A percentile compares a stretch with the other conserved stretches of the same genome.
These are phyloP conservation scores for Vigna angularis DNA, from an alignment of 306 rosid genomes.

Conservation along the genomic window DNA sequence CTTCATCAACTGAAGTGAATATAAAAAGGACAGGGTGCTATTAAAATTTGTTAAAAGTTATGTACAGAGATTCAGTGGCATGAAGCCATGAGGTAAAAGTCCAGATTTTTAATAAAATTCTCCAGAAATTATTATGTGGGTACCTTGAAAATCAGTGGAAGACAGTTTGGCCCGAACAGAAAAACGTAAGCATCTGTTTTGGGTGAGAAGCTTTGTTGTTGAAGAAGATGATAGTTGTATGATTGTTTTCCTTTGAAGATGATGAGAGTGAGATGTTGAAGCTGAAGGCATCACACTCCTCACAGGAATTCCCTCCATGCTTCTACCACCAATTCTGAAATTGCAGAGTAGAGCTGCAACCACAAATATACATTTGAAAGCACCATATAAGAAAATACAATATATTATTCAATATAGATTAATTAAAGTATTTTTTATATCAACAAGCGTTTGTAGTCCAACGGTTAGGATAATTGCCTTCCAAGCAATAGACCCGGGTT, in stretches of 20 bases:
- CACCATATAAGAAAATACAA: no score
- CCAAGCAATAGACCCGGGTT: slow-evolving; percentile 97
- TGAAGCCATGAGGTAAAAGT: neutral
- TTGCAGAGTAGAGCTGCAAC: neutral
- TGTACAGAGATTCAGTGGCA: neutral
- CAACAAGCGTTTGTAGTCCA: slow-evolving; percentile 80
- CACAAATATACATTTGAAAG: no score
- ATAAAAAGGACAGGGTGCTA: neutral
- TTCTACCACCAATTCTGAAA: neutral
- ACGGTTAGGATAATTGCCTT: slow-evolving; percentile 93
- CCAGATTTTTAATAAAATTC: neutral
- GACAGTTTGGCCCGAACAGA: slow-evolving; percentile 51
- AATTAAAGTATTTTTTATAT: accelerated
- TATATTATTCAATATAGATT: accelerated
- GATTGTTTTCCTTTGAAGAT: slow-evolving; percentile 28
- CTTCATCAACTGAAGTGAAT: neutral
- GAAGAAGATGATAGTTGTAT: slow-evolving; percentile 13
- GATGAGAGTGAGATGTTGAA: slow-evolving; percentile 35
- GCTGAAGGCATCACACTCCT: slow-evolving; percentile 48
- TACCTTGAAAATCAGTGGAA: slow-evolving; percentile 65
- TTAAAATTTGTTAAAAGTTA: neutral
- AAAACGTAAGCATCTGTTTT: slow-evolving; percentile 32
- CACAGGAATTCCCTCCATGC: slow-evolving; percentile 61
- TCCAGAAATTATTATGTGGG: neutral
- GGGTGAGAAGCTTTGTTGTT: slow-evolving; percentile 35